These are phyloP conservation scores for Aspergillus pseudoglaucus DNA, from an alignment of 2,329 filamentous ascomycete species.

Conservation along the genomic window DNA sequence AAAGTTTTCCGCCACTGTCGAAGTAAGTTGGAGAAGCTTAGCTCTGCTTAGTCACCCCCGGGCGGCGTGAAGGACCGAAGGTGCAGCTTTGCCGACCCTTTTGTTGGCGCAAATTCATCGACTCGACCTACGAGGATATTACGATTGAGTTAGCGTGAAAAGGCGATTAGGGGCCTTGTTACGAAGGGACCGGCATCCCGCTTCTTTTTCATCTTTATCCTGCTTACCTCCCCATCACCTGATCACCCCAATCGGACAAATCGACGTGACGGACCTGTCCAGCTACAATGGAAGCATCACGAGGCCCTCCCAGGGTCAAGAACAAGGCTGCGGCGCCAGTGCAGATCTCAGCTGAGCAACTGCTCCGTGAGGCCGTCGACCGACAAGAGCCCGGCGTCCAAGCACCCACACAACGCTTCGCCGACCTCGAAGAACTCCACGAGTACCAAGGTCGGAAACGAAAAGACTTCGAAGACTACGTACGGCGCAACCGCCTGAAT, in stretches of 20 bases:
- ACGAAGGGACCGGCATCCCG: not conserved
- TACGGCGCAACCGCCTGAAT: slow-evolving; percentile 85
- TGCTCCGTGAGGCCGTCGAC: slow-evolving; percentile 94
- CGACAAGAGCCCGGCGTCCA: slow-evolving; percentile 83
- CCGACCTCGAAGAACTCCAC: slow-evolving; percentile 94
- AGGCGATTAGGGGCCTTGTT: not conserved
- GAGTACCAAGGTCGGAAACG: slow-evolving; percentile 94
- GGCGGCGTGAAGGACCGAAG: slow-evolving; percentile 10
- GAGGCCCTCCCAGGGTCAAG: slow-evolving; percentile 92
- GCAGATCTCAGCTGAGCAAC: slow-evolving; percentile 93
- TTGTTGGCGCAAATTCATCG: slow-evolving; percentile 1
- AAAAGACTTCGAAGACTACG: slow-evolving; percentile 97
- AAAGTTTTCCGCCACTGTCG: too few species aligned
- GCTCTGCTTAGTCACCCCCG: slow-evolving; percentile 2
- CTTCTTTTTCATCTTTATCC: not conserved
- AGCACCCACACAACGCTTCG: slow-evolving; percentile 88
- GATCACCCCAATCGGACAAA: too few species aligned
- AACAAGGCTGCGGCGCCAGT: slow-evolving; percentile 92
- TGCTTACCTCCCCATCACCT: not conserved
- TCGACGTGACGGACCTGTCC: not conserved
- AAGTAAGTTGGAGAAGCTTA: too few species aligned
- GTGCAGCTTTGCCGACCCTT: slow-evolving; percentile 13
- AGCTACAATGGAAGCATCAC: slow-evolving; percentile 72
- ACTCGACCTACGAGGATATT: too few species aligned
- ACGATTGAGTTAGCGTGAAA: not conserved